Conservation (phyloP, 2,329 filamentous ascomycete species). For the Onygenales sp. region DNA sequence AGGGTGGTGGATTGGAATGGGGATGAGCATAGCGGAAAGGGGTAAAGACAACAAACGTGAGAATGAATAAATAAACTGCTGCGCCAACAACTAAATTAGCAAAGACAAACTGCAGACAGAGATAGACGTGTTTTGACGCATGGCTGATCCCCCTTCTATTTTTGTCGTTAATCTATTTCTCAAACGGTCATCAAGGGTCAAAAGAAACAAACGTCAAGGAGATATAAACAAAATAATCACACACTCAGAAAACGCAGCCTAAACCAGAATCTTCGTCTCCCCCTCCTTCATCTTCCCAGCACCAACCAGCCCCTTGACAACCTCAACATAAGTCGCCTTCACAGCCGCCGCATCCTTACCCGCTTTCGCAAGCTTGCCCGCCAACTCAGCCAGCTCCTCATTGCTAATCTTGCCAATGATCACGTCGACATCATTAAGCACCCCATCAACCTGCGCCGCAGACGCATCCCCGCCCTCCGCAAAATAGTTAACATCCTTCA, state of each 20-base stretch:
- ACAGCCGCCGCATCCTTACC: slow-evolving; percentile 75
- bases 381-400: slow-evolving; percentile 79
- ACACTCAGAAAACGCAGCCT: background rate
- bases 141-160: background rate
- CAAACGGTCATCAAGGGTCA: background rate
- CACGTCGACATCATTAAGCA: slow-evolving; percentile 75
- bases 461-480: slow-evolving; percentile 57
- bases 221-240: background rate
- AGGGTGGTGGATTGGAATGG: background rate
- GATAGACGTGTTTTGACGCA: background rate
- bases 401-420: slow-evolving; percentile 81
- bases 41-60: background rate
- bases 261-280: slow-evolving; percentile 55
- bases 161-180: background rate
- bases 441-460: slow-evolving; percentile 69
- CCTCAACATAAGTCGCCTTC: slow-evolving; percentile 69
- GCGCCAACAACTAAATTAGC: background rate
- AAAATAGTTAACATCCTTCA: slow-evolving; percentile 99
- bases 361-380: slow-evolving; percentile 65
- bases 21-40: background rate
- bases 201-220: background rate
- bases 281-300: slow-evolving; percentile 80
- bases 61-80: background rate
- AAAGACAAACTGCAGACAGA: background rate
- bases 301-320: slow-evolving; percentile 67